Percentiles rank a stretch among this genome's conserved stretches.
These are phyloP conservation scores for Acacia pycnantha DNA, from an alignment of 331 rosid genomes.

Conservation along the genomic window DNA sequence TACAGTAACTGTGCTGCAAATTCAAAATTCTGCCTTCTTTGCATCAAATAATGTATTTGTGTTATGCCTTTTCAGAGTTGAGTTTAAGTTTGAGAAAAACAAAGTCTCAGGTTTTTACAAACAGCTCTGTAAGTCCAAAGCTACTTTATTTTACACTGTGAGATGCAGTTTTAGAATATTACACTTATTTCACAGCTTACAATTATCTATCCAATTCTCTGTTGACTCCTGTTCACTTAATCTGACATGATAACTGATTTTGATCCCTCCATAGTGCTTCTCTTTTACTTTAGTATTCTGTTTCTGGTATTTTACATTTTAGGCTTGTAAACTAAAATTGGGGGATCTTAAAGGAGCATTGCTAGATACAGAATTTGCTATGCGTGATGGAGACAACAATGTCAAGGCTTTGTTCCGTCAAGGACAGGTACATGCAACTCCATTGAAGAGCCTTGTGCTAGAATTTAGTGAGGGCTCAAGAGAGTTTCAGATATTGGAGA, in stretches of 20 bases:
- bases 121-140: constrained; percentile 77
- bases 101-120: constrained; percentile 89
- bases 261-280: not conserved
- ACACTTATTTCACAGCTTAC: not conserved
- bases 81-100: constrained; percentile 72
- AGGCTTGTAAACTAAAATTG: constrained; percentile 92
- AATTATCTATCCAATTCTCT: not conserved
- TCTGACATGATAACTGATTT: constrained; percentile 10
- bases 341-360: constrained; percentile 93
- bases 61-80: constrained; percentile 56
- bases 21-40: constrained; percentile 9
- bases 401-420: constrained; percentile 95
- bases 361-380: constrained; percentile 92
- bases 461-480: not conserved
- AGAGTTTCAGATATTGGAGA: not conserved
- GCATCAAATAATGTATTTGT: not conserved
- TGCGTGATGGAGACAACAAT: constrained; percentile 90
- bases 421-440: constrained; percentile 77
- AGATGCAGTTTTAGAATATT: not conserved
- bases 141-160: constrained; percentile 7
- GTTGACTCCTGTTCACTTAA: constrained; percentile 12
- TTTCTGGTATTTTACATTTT: constrained; percentile 24
- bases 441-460: constrained; percentile 5
- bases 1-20: not conserved
- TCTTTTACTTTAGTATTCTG: constrained; percentile 12